Conservation (phyloP, 495 filamentous ascomycete genomes). For the Pyrenula aspistea region DNA sequence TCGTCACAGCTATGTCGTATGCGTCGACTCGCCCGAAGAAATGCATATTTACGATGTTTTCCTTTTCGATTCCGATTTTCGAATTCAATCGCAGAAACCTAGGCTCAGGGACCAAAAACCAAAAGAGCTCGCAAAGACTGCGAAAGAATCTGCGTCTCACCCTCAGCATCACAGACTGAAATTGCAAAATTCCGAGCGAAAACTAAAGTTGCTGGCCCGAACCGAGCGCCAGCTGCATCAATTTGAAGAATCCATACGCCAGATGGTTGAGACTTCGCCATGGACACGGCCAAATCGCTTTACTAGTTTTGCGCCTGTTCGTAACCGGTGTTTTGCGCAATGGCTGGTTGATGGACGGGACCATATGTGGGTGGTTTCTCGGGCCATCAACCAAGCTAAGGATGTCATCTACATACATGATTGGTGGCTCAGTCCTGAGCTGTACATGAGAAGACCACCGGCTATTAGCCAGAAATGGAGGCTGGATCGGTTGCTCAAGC, state of each 20-base stretch:
- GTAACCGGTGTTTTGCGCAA: conserved; percentile 77
- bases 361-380: conserved; percentile 98
- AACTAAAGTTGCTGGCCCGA: conserved; percentile 79
- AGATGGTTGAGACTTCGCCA: conserved; percentile 66
- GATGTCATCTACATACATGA: conserved; percentile 99
- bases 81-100: conserved; percentile 55
- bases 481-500: conserved; percentile 85
- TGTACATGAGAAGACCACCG: conserved; percentile 90
- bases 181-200: conserved; percentile 77
- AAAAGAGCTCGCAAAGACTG: conserved; percentile 45
- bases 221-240: conserved; percentile 82
- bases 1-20: conserved; percentile 93
- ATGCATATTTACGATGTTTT: conserved; percentile 99
- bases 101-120: conserved; percentile 47
- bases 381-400: conserved; percentile 93
- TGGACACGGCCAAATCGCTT: conserved; percentile 83
- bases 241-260: conserved; percentile 82
- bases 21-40: conserved; percentile 92
- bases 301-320: conserved; percentile 84
- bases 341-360: conserved; percentile 96
- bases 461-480: conserved; percentile 99
- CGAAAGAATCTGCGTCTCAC: conserved; percentile 51
- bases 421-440: conserved; percentile 95
- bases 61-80: conserved; percentile 76
- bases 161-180: conserved; percentile 75